Evolutionary conservation across 768 basidiomycete species (phyloP).

Genomic region (Lenzites betulinus): DNA sequence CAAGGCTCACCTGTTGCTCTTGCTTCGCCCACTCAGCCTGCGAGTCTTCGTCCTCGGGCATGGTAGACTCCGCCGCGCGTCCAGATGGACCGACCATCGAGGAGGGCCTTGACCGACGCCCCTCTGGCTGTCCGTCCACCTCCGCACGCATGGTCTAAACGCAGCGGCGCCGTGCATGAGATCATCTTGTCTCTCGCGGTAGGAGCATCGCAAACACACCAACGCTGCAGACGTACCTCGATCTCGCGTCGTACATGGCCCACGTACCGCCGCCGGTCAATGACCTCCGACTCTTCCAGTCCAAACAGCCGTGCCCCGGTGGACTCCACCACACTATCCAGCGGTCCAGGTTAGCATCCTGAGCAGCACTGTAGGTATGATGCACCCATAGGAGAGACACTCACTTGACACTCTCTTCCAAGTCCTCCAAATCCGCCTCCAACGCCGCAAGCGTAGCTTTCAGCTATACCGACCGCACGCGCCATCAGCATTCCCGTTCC

Average conservation of each 20-base stretch:
- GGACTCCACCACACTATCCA: conserved; percentile 76
- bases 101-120: conserved; percentile 27
- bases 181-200: not conserved
- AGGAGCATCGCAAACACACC: not conserved
- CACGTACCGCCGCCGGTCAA: conserved; percentile 75
- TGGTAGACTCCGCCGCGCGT: conserved; percentile 4
- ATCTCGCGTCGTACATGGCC: conserved; percentile 73
- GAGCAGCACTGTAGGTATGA: not conserved
- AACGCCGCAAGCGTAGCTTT: conserved; percentile 75
- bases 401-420: conserved; percentile 93
- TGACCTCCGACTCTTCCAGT: conserved; percentile 76
- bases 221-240: conserved; percentile 52
- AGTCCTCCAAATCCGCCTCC: conserved; percentile 86
- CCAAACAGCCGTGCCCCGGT: conserved; percentile 85
- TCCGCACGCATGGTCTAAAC: conserved; percentile 74
- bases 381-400: conserved; percentile 20
- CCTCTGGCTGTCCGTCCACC: conserved; percentile 38
- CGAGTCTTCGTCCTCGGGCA: conserved; percentile 49
- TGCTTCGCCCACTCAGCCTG: conserved; percentile 81
- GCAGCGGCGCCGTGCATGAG: not conserved
- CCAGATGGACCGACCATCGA: conserved; percentile 22
- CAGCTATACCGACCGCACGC: conserved; percentile 40
- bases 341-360: not conserved
- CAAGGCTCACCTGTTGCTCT: conserved; percentile 73
- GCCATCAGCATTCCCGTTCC: not conserved